phyloP scores from a whole-genome alignment of 2,329 filamentous ascomycete species.

The Plenodomus tracheiphilus region DNA sequence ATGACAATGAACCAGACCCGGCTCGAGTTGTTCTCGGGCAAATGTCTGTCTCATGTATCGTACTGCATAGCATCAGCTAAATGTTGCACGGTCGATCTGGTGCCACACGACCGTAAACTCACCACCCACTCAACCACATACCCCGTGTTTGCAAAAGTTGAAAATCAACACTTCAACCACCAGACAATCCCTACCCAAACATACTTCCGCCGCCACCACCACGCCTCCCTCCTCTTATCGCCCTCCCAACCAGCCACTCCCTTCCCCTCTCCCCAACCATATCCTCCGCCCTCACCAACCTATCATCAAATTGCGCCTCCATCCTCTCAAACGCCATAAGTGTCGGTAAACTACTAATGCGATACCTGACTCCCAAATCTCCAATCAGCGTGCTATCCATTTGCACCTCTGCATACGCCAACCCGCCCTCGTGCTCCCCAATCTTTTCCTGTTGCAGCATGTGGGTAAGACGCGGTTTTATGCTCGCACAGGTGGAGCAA shows the following conservation, averaged over 20 bases:
- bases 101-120: too few relatives aligned
- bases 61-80: too few relatives aligned
- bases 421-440: constrained; percentile 50
- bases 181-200: constrained; percentile 35
- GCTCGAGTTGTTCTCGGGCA: too few relatives aligned
- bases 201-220: constrained; percentile 52
- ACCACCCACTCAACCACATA: not conserved
- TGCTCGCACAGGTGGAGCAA: constrained; percentile 49
- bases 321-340: constrained; percentile 54
- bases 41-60: too few relatives aligned
- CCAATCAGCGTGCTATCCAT: constrained; percentile 52
- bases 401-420: constrained; percentile 54
- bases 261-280: constrained; percentile 50
- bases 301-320: constrained; percentile 54
- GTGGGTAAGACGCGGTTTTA: constrained; percentile 48
- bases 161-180: too few relatives aligned
- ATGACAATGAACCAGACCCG: too few relatives aligned
- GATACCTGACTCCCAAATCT: constrained; percentile 47
- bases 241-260: constrained; percentile 54
- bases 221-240: constrained; percentile 47
- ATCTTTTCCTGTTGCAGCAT: constrained; percentile 50
- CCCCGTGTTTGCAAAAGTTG: too few relatives aligned
- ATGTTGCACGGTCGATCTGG: too few relatives aligned
- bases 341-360: constrained; percentile 51
- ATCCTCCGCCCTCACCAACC: constrained; percentile 48